Evolutionary conservation across 257 asterid species (phyloP).

Genomic region (Salvia splendens): DNA sequence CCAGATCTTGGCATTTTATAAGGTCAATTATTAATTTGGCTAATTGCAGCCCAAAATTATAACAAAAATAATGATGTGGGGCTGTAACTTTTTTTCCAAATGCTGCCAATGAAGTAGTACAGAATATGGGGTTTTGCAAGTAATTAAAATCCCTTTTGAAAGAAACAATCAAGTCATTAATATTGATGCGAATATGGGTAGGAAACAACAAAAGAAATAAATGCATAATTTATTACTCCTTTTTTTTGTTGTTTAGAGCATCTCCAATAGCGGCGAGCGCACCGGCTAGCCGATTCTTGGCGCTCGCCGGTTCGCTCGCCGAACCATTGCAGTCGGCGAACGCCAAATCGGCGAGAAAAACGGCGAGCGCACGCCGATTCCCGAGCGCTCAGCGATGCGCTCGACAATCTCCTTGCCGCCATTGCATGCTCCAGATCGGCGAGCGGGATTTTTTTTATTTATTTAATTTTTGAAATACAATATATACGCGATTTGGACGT

Average conservation of each 20-base stretch:
- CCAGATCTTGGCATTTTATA: conserved; percentile 7
- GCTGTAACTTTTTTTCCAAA: conserved; percentile 21
- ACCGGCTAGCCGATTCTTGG: no score
- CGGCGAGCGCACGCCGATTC: no score
- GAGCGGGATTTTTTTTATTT: no score
- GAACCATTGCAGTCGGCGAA: no score
- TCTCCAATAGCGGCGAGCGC: no score
- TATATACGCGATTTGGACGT: no score
- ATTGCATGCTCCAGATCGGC: no score
- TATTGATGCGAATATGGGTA: background rate
- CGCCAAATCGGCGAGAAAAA: no score
- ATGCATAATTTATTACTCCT: conserved; percentile 28
- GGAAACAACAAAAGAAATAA: conserved; percentile 37
- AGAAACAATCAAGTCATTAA: conserved; percentile 29
- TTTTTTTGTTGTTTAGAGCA: background rate
- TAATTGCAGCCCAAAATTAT: background rate
- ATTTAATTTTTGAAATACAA: no score
- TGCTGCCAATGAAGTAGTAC: conserved; percentile 15
- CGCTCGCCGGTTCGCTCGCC: no score
- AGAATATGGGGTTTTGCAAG: conserved; percentile 2
- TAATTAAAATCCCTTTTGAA: conserved; percentile 26
- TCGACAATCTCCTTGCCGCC: no score
- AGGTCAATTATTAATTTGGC: background rate
- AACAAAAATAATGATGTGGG: conserved; percentile 26
- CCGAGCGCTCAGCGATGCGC: no score